Evolutionary conservation across 2,329 filamentous ascomycete genomes (phyloP).

Genomic region (Bipolaris zeicola): DNA sequence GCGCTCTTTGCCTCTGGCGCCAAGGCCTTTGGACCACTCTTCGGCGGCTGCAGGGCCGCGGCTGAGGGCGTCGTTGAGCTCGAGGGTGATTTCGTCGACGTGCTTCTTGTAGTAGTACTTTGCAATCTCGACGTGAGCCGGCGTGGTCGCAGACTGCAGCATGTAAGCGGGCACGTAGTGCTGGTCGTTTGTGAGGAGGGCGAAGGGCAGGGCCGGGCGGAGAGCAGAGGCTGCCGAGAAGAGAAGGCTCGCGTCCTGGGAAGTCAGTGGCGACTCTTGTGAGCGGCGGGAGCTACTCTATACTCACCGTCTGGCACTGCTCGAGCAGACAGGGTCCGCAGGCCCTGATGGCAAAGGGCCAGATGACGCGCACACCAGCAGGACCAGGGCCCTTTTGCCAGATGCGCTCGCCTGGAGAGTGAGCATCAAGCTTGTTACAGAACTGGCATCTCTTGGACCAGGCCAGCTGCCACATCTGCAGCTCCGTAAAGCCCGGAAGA

Average conservation of each 20-base stretch:
- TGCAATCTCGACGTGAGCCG: conserved; percentile 57
- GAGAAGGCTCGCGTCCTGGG: conserved; percentile 71
- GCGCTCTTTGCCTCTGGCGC: conserved; percentile 64
- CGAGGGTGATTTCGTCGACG: conserved; percentile 64
- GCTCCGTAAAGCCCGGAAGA: conserved; percentile 67
- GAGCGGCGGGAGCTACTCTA: conserved; percentile 6
- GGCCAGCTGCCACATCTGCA: conserved; percentile 77
- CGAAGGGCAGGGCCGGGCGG: conserved; percentile 71
- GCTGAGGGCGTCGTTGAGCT: conserved; percentile 67
- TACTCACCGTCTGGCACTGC: conserved; percentile 67
- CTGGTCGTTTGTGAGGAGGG: conserved; percentile 66
- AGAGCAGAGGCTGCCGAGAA: conserved; percentile 67
- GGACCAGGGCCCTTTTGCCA: conserved; percentile 68
- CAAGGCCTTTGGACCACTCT: conserved; percentile 80
- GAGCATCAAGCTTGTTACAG: conserved; percentile 58
- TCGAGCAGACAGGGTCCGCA: conserved; percentile 70
- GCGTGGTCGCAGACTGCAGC: conserved; percentile 60
- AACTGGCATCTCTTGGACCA: conserved; percentile 70
- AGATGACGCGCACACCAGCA: conserved; percentile 67
- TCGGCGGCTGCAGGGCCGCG: conserved; percentile 71
- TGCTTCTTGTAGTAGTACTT: conserved; percentile 71
- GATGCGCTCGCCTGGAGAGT: conserved; percentile 44
- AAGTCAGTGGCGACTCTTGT: conserved; percentile 25
- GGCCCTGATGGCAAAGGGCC: conserved; percentile 70
- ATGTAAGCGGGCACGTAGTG: conserved; percentile 64